These are phyloP conservation scores for Hanseniaspora taiwanica DNA, from an alignment of 805 yeast species.

Conservation along the genomic window DNA sequence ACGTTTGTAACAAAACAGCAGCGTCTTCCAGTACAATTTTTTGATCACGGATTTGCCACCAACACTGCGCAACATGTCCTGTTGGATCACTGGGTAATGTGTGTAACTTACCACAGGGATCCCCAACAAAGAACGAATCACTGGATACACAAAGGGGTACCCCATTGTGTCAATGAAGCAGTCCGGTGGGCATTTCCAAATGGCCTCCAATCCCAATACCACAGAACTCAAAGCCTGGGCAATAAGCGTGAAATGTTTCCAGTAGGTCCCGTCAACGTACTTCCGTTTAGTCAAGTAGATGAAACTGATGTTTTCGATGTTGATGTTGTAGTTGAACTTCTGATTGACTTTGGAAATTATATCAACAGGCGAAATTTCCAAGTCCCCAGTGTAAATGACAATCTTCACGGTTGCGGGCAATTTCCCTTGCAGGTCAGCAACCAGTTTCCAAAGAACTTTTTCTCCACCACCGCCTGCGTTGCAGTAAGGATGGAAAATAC, in stretches of 20 bases:
- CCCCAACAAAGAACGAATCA: conserved; percentile 40
- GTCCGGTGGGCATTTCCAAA: conserved; percentile 62
- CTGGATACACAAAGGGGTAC: conserved; percentile 72
- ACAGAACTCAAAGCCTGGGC: conserved; percentile 83
- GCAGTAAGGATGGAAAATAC: conserved; percentile 92
- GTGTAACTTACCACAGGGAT: conserved; percentile 78
- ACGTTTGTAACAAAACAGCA: conserved; percentile 50
- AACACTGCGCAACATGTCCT: conserved; percentile 64
- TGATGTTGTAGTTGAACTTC: conserved; percentile 45
- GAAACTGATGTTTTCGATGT: conserved; percentile 42
- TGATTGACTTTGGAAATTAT: conserved; percentile 39
- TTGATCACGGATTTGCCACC: conserved; percentile 23
- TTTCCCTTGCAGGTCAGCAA: conserved; percentile 47
- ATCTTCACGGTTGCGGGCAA: conserved; percentile 35
- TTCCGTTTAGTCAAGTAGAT: conserved; percentile 43
- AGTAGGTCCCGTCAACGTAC: conserved; percentile 54
- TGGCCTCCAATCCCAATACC: conserved; percentile 55
- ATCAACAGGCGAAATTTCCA: conserved; percentile 31
- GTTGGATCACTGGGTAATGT: conserved; percentile 88
- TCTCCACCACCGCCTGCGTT: conserved; percentile 99
- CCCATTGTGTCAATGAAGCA: conserved; percentile 94
- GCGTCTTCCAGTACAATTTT: conserved; percentile 55
- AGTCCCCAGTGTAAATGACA: conserved; percentile 56
- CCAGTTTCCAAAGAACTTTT: conserved; percentile 90
- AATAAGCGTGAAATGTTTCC: conserved; percentile 68